Evolutionary conservation across 345 rosid species (phyloP).

Genomic region (Moricandia arvensis): DNA sequence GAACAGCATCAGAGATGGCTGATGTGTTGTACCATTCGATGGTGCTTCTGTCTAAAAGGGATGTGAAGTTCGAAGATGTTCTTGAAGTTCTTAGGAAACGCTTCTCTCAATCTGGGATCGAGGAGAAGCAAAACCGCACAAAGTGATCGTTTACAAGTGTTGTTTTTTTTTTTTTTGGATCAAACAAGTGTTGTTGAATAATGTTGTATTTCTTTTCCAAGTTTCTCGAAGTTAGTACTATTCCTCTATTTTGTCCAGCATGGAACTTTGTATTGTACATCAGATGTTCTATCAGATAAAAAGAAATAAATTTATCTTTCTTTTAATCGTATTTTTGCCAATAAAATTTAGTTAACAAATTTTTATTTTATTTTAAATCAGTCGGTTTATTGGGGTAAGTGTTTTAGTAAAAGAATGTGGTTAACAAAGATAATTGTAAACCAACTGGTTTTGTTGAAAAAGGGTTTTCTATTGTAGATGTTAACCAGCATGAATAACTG

Average conservation of each 20-base stretch:
- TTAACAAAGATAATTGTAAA: too few relatives aligned
- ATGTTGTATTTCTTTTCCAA: too few relatives aligned
- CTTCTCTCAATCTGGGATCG: slow-evolving; percentile 69
- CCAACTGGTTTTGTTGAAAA: too few relatives aligned
- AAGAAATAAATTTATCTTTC: background rate
- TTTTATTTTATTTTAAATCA: too few relatives aligned
- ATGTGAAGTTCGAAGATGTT: slow-evolving; percentile 59
- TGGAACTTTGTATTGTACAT: background rate
- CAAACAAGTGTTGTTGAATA: background rate
- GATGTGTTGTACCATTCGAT: slow-evolving; percentile 77
- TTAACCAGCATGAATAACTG: too few relatives aligned
- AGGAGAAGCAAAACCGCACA: slow-evolving; percentile 62
- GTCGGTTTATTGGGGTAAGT: too few relatives aligned
- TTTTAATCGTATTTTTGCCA: too few relatives aligned
- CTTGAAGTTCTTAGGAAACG: slow-evolving; percentile 55
- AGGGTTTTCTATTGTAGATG: too few relatives aligned
- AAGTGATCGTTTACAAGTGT: background rate
- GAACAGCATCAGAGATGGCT: slow-evolving; percentile 78
- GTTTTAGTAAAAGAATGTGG: too few relatives aligned
- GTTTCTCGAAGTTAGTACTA: background rate
- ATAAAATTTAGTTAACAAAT: too few relatives aligned
- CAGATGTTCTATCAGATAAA: background rate
- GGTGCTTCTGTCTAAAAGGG: slow-evolving; percentile 62
- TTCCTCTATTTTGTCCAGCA: background rate
- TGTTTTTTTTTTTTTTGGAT: too few relatives aligned